phyloP scores from a whole-genome alignment of 1,284 basidiomycete species.

The Bjerkandera adusta region DNA sequence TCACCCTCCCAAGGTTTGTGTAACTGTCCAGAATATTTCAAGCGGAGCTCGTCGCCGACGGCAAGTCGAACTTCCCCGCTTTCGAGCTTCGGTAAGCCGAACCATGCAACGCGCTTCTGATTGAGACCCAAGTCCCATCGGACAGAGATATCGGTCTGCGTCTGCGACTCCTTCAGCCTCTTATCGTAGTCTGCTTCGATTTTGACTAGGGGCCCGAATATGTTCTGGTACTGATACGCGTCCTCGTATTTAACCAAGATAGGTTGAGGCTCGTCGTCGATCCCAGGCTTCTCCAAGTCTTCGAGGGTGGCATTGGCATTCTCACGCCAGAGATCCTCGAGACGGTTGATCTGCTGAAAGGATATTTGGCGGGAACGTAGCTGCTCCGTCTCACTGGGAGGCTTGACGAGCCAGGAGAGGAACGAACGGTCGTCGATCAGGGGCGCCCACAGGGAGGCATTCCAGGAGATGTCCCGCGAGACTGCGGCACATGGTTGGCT shows the following conservation, averaged over 20 bases:
- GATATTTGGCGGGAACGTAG: constrained; percentile 94
- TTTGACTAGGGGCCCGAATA: constrained; percentile 97
- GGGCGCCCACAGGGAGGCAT: constrained; percentile 96
- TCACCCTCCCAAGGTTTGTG: constrained; percentile 96
- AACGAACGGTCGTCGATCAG: constrained; percentile 98
- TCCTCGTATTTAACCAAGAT: constrained; percentile 94
- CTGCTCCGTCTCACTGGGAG: constrained; percentile 94
- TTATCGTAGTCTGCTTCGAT: constrained; percentile 99
- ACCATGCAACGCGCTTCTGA: constrained; percentile 98
- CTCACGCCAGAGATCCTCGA: constrained; percentile 98
- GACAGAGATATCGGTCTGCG: constrained; percentile 93
- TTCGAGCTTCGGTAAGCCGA: constrained; percentile 93
- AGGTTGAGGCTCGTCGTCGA: constrained; percentile 94
- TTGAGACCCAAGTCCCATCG: constrained; percentile 98
- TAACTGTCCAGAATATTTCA: constrained; percentile 88
- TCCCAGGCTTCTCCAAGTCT: constrained; percentile 94
- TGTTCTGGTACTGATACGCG: constrained; percentile 99
- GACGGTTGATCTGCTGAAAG: constrained; percentile 93
- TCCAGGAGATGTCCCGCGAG: constrained; percentile 98
- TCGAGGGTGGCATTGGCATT: constrained; percentile 93
- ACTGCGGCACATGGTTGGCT: constrained; percentile 98
- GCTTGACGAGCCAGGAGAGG: constrained; percentile 98
- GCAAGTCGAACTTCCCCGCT: constrained; percentile 97
- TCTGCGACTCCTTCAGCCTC: constrained; percentile 96
- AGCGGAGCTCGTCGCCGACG: constrained; percentile 92